phyloP scores from a whole-genome alignment of 306 rosid genomes.

The Cucumis hystrix region DNA sequence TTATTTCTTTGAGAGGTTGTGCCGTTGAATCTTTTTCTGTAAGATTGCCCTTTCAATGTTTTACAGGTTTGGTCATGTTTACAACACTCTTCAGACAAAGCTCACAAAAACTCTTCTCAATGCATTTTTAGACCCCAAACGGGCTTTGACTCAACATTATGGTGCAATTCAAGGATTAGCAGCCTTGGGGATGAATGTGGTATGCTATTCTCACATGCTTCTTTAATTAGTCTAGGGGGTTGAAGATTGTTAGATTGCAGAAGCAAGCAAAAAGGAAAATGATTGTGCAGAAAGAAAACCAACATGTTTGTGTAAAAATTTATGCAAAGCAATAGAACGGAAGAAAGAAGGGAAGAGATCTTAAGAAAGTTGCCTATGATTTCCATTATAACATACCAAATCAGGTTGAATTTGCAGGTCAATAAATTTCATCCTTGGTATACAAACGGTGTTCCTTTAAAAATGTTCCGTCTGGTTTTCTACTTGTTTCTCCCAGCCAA shows the following conservation, averaged over 20 bases:
- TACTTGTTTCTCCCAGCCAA: neutral
- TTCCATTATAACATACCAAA: neutral
- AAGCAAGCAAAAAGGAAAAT: neutral
- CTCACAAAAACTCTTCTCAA: conserved; percentile 74
- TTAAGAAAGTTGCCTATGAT: neutral
- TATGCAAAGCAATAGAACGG: neutral
- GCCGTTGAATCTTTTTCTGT: neutral
- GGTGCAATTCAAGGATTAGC: conserved; percentile 89
- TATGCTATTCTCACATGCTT: conserved; percentile 18
- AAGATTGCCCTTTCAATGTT: neutral
- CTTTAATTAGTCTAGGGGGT: neutral
- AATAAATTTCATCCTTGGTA: neutral
- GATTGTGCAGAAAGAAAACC: neutral
- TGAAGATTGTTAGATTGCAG: neutral
- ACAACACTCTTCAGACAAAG: conserved; percentile 79
- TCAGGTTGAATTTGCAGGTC: neutral
- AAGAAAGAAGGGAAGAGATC: neutral
- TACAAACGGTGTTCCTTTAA: too few relatives aligned
- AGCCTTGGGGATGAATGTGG: conserved; percentile 77
- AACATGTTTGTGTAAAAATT: neutral
- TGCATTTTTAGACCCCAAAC: conserved; percentile 78
- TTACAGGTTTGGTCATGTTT: conserved; percentile 77
- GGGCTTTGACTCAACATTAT: conserved; percentile 73
- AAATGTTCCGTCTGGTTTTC: too few relatives aligned
- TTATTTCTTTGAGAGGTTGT: neutral